Evolutionary conservation across 495 filamentous ascomycete species (phyloP).

Genomic region (Cudoniella acicularis): DNA sequence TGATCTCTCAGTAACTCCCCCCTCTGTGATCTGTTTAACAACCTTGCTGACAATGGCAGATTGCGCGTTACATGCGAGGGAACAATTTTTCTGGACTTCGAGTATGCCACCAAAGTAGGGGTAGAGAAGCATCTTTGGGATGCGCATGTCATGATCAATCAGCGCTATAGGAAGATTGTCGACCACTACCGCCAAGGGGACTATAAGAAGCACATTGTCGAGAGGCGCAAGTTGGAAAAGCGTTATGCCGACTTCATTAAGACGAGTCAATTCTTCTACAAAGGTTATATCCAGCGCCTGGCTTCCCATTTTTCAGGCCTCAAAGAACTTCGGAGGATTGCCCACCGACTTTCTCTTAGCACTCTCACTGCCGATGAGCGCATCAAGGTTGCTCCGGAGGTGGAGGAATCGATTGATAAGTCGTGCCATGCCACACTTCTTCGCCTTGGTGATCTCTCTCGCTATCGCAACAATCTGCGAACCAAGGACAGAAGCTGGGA

Average conservation of each 20-base stretch:
- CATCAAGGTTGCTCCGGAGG: constrained; percentile 39
- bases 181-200: constrained; percentile 32
- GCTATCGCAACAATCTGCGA: constrained; percentile 76
- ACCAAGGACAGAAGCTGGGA: constrained; percentile 72
- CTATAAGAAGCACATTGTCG: constrained; percentile 58
- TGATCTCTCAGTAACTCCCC: constrained; percentile 51
- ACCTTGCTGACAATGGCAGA: constrained; percentile 15
- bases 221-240: constrained; percentile 74
- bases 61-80: constrained; percentile 52
- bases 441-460: constrained; percentile 83
- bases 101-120: constrained; percentile 56
- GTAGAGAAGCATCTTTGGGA: constrained; percentile 76
- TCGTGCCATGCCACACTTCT: constrained; percentile 85
- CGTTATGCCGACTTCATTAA: constrained; percentile 82
- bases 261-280: constrained; percentile 80
- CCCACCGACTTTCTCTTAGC: constrained; percentile 61
- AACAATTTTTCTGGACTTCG: constrained; percentile 70
- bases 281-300: constrained; percentile 74
- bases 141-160: constrained; percentile 71
- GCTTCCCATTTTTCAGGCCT: constrained; percentile 69
- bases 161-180: constrained; percentile 63
- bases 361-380: constrained; percentile 35
- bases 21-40: not conserved
- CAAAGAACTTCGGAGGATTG: constrained; percentile 66
- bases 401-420: constrained; percentile 54